Base-by-base conservation (phyloP, 139 green algal genomes). In the Chlorella sorokiniana region DNA sequence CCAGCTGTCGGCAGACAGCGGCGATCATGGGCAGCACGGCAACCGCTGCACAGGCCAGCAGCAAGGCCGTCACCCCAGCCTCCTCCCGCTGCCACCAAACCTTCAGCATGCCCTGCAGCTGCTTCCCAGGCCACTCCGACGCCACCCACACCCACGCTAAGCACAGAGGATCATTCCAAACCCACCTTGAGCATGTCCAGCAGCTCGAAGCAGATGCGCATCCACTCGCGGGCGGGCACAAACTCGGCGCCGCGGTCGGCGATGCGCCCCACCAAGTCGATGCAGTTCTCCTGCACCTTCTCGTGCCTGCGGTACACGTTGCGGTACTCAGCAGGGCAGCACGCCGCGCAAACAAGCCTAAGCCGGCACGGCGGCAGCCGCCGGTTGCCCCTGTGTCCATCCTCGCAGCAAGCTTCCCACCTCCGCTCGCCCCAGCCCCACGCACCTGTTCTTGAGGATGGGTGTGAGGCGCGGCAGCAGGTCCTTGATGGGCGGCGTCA, bases 161-260 rank as follows among this genome's bases (percentile, higher is more conserved):
- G 31, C 71, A 44, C 44, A 78, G 7, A 63, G 42, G 41, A 23
- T 35, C 51, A 14, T 44, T 16, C 48, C 42, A 67, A 51, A 51
- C 79, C 2, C 71, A 74, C 86, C 86, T 97, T 97, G 61, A 99
- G 93, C 93, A 99, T 98, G 75, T 99, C 97, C 27, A 99, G 92
- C 84, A 99, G 93, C 90, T 99, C 97, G 69, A 99, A 99, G 92
- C 97, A 99, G 90, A 99, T 98, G 83, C 97, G 95, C 97, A 99
- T 99, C 97, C 97, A 99, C 90, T 99, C 97, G 51, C 95, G 89
- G 0, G 97, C 94, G n/a, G 97, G 95, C 67, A 99, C 96, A 76
- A 93, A 97, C 89, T 99, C 96, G 5, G 96, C 93, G 51, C 94
- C 96, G 27, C 96, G 85, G 89, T 99, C 97, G 3, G 97, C 97